A percentile compares a stretch with the other conserved stretches of the same genome.
These are phyloP conservation scores for Exserohilum rostratum DNA, from an alignment of 2,329 filamentous ascomycete genomes.

Conservation along the genomic window DNA sequence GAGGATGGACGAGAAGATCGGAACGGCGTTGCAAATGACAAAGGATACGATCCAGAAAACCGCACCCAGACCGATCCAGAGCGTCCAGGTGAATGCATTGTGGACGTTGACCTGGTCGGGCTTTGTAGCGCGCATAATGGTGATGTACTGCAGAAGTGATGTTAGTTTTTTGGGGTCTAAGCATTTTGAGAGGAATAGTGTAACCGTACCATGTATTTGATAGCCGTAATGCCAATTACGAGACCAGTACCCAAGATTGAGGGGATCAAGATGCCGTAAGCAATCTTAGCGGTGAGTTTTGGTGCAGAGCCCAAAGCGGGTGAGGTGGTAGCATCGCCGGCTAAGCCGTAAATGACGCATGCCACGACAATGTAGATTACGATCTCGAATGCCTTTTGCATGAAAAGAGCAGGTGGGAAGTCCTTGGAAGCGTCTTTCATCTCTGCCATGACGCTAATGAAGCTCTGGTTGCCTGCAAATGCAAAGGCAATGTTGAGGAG, in stretches of 20 bases:
- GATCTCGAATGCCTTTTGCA: slow-evolving; percentile 61
- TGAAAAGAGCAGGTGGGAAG: slow-evolving; percentile 66
- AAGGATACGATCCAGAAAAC: slow-evolving; percentile 62
- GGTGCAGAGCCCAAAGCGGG: slow-evolving; percentile 70
- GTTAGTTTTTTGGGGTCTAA: background rate
- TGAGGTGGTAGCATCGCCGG: slow-evolving; percentile 64
- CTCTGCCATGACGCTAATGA: slow-evolving; percentile 71
- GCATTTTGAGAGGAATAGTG: background rate
- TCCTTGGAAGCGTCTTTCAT: slow-evolving; percentile 63
- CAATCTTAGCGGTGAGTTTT: slow-evolving; percentile 63
- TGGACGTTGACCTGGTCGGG: slow-evolving; percentile 47
- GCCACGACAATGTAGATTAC: slow-evolving; percentile 68
- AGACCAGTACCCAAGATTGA: slow-evolving; percentile 75
- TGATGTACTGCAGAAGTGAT: slow-evolving; percentile 59
- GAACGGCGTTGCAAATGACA: slow-evolving; percentile 52
- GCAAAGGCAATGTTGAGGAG: slow-evolving; percentile 70
- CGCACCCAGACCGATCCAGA: slow-evolving; percentile 66
- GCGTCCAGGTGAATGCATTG: slow-evolving; percentile 61
- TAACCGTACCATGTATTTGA: slow-evolving; percentile 60
- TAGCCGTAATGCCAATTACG: slow-evolving; percentile 70
- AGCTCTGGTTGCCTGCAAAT: slow-evolving; percentile 69
- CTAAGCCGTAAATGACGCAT: slow-evolving; percentile 71
- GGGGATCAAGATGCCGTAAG: slow-evolving; percentile 70
- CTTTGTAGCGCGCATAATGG: slow-evolving; percentile 58
- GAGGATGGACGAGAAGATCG: slow-evolving; percentile 66